Percentiles rank a stretch among this genome's conserved stretches.
These are phyloP conservation scores for Aspergillus asperescens DNA, from an alignment of 495 filamentous ascomycete species.

Conservation along the genomic window DNA sequence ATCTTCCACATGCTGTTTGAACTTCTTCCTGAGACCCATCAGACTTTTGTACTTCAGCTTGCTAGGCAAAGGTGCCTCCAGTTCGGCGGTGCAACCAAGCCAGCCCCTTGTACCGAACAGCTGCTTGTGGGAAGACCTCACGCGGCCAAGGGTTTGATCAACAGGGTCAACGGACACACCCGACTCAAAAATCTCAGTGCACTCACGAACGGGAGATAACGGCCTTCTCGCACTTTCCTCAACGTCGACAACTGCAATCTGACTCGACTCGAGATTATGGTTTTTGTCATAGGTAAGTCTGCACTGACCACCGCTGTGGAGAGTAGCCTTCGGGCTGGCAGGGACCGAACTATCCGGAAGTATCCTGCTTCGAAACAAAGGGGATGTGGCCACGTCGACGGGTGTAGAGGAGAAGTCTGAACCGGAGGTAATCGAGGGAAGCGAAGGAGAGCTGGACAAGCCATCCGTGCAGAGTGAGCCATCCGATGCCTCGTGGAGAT, in stretches of 20 bases:
- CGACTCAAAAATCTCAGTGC: neutral
- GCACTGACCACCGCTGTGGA: slow-evolving; percentile 10
- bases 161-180: slow-evolving; percentile 1
- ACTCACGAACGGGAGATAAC: neutral
- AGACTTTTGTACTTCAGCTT: slow-evolving; percentile 34
- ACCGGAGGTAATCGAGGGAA: slow-evolving; percentile 3
- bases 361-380: neutral
- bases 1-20: slow-evolving; percentile 44
- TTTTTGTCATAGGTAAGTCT: slow-evolving; percentile 8
- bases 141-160: neutral
- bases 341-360: neutral
- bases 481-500: neutral
- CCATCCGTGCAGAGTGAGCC: slow-evolving; percentile 2
- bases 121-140: slow-evolving; percentile 35
- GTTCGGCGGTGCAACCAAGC: slow-evolving; percentile 37
- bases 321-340: neutral
- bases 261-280: slow-evolving; percentile 1
- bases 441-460: slow-evolving; percentile 11
- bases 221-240: neutral
- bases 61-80: slow-evolving; percentile 23
- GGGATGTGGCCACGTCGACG: slow-evolving; percentile 1
- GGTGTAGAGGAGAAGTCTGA: neutral
- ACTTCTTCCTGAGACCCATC: slow-evolving; percentile 37
- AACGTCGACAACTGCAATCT: slow-evolving; percentile 13
- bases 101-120: slow-evolving; percentile 51